Percentiles rank a stretch among this genome's conserved stretches.
Conservation (phyloP, 2,329 filamentous ascomycete genomes). For the Colletotrichum liriopes region DNA sequence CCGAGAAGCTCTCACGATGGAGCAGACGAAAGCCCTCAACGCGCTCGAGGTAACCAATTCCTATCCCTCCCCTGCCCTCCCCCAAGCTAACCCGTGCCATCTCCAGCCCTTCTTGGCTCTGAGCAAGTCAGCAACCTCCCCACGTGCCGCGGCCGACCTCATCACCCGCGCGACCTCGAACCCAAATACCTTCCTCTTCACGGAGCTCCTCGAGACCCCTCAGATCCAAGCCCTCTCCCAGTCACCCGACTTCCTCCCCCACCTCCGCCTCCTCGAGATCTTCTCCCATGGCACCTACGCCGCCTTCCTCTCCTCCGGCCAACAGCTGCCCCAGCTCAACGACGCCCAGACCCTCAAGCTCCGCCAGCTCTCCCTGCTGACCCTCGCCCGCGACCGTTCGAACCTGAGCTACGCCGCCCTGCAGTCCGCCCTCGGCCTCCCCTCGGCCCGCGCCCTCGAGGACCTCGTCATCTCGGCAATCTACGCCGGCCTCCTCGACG, state of each 20-base stretch:
- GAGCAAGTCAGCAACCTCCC: slow-evolving; percentile 86
- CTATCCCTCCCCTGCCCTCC: neutral
- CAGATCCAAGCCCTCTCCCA: slow-evolving; percentile 82
- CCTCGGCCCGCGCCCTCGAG: slow-evolving; percentile 81
- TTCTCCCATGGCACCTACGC: slow-evolving; percentile 95
- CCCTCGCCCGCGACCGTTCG: slow-evolving; percentile 78
- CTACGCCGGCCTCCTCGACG: slow-evolving; percentile 86
- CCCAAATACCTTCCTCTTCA: slow-evolving; percentile 92
- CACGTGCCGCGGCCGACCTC: slow-evolving; percentile 88
- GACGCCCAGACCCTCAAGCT: slow-evolving; percentile 86
- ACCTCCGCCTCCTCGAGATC: slow-evolving; percentile 84
- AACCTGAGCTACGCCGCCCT: slow-evolving; percentile 83
- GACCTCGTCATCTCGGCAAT: slow-evolving; percentile 88
- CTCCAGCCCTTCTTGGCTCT: slow-evolving; percentile 91
- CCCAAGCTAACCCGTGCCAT: slow-evolving; percentile 49
- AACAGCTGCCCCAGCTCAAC: slow-evolving; percentile 76
- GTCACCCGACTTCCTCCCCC: slow-evolving; percentile 70
- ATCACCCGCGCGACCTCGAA: slow-evolving; percentile 91
- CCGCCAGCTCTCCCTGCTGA: slow-evolving; percentile 89
- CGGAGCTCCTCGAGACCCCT: slow-evolving; percentile 88
- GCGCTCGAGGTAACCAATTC: slow-evolving; percentile 69
- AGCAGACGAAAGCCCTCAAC: slow-evolving; percentile 79
- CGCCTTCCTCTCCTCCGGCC: slow-evolving; percentile 71
- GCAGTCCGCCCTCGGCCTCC: slow-evolving; percentile 76
- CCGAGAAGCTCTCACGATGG: slow-evolving; percentile 67